A percentile compares a stretch with the other conserved stretches of the same genome.
Conservation (phyloP, 208 protist species). For the Crithidia thermophila region DNA sequence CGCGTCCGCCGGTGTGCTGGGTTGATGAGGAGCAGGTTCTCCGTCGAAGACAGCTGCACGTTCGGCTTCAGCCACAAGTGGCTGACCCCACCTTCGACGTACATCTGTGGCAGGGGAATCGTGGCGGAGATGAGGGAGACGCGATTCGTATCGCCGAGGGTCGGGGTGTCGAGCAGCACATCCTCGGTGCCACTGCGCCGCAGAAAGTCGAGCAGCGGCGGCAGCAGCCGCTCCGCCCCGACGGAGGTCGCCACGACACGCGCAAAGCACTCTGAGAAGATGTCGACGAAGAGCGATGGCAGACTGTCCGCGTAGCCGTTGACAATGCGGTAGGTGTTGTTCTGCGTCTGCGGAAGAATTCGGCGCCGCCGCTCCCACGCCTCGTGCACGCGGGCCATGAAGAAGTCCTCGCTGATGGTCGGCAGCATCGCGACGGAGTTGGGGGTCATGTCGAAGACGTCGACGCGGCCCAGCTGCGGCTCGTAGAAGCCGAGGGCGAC, state of each 20-base stretch:
- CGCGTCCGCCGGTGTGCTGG: conserved; percentile 69
- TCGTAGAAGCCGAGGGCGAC: conserved; percentile 86
- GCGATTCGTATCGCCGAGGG: conserved; percentile 51
- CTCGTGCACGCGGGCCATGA: conserved; percentile 57
- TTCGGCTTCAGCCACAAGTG: conserved; percentile 63
- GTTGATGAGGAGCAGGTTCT: conserved; percentile 66
- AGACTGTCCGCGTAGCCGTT: conserved; percentile 82
- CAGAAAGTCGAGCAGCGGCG: conserved; percentile 71
- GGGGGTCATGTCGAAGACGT: conserved; percentile 77
- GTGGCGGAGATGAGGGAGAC: conserved; percentile 53
- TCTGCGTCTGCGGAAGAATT: conserved; percentile 51
- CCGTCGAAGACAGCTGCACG: conserved; percentile 40
- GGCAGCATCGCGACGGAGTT: conserved; percentile 47
- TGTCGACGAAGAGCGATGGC: conserved; percentile 80
- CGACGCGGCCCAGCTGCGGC: conserved; percentile 55
- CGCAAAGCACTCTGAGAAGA: conserved; percentile 79
- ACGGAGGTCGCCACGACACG: conserved; percentile 71
- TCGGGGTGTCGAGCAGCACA: conserved; percentile 75
- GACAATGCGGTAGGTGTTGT: conserved; percentile 76
- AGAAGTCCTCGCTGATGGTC: conserved; percentile 84
- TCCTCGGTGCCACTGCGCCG: conserved; percentile 66
- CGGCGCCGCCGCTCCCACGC: conserved; percentile 63
- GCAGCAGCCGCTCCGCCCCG: conserved; percentile 79
- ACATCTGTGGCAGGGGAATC: conserved; percentile 47
- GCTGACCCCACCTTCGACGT: conserved; percentile 75